Evolutionary conservation across 345 rosid genomes (phyloP), one percentile per base, ranked within the genome.

Genomic region (Cardamine resedifolia): DNA sequence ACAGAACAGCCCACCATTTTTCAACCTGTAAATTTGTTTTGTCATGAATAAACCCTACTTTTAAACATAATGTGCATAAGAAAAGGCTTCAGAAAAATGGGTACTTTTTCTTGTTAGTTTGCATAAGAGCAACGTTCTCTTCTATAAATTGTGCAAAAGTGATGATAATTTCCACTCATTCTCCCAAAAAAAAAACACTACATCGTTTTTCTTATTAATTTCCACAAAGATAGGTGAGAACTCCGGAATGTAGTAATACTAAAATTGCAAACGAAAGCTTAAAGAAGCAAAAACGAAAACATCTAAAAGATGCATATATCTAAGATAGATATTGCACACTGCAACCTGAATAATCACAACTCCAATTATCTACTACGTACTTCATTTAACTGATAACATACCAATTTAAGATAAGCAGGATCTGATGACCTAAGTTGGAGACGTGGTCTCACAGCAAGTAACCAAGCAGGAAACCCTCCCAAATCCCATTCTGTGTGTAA

Each of bases 391-490:
- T 47, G 67, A 24, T 24, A 62, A 59, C 79, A 41, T 88, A 89
- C 98, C 85, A 83, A 58, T 50, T 83, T 72, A 74, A 90, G 87
- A 70, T 83, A 94, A 38, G 83, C 89, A 70, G 84, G 88, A 85
- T 94, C 95, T 9, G 91, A 82, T 58, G 96, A 83, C 85, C 98
- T 83, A 49, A 91, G 77, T 75, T 71, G 87, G 44, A 85, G 81
- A 63, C 82, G 81, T 48, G 96, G 97, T 71, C 80, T 74, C 71
- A 83, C 79, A 68, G 95, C 80, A 67, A 94, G 90, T 52, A 94
- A 68, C 98, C 98, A 94, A 73, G 85, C 85, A 78, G 98, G 97
- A 64, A 94, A 91, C 16, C 97, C 97, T 20, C 98, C 97, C 31
- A 94, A 78, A 78, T 94, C 98, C 98, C 98, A 94, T 80, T 91